Base-by-base conservation (phyloP, 2,329 filamentous ascomycete genomes). In the Fusarium zealandicum region DNA sequence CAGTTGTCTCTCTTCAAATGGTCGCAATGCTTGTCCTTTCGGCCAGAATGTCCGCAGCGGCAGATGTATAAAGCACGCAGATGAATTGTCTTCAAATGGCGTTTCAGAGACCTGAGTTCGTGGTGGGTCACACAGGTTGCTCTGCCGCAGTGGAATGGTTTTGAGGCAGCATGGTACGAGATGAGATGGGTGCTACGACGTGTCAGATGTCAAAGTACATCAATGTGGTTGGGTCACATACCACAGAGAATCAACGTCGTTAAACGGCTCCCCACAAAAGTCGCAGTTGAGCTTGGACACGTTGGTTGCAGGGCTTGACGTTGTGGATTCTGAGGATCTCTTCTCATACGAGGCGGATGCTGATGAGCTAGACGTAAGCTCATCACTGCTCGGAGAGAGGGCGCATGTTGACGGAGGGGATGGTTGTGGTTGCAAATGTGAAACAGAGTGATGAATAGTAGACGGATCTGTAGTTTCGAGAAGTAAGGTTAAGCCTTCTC, bases 121-220 rank as follows among this genome's bases (percentile, higher is more conserved):
- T 36, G 44, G 2, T 37, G 33, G 0, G 11, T 18, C 1, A 14
- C 7, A 9, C 50, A 53, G 14, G 10, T 0, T 10, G 5, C 11
- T 10, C 45, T 45, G 1, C 46, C 51, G 0, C 51, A 54, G 7
- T 20, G 10, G 0, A 43, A 25, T 0, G 18, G 45, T 1, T 5
- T 1, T 13, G 20, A 43, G 5, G 3, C 0, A 1, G 4, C 3
- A 9, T 54, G 51, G 11, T 31, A 27, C 3, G 27, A 22, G 8
- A 30, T 6, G 2, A 54, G 2, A 1, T 54, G 51, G 14, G 16
- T 7, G 2, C 51, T 54, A 3, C 5, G 5, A 3, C 0, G 0
- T 11, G 5, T 53, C 3, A 49, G 37, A 1, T 1, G 6, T 12
- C 0, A 0, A 0, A 1, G 4, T 9, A n/a, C 17, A 12, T 1